Conservation (phyloP, 192 early-diverging fungal species). For the Podila clonocystis region DNA sequence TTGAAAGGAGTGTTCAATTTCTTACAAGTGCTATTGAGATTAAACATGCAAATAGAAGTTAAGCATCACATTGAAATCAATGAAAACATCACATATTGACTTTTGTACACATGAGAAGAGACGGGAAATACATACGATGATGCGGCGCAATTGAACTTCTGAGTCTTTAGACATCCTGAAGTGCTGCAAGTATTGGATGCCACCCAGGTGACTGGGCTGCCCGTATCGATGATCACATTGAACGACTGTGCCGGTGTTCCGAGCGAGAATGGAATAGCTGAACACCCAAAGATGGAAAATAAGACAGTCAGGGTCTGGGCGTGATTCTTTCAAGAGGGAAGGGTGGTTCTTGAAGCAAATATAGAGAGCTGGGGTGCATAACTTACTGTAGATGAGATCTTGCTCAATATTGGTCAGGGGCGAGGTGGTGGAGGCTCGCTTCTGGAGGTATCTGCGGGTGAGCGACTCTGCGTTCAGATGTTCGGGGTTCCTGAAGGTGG, state of each 20-base stretch:
- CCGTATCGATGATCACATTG: constrained; percentile 76
- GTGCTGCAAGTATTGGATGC: constrained; percentile 25
- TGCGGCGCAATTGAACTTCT: constrained; percentile 15
- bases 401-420: constrained; percentile 10
- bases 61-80: neutral
- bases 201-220: constrained; percentile 74
- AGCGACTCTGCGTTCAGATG: constrained; percentile 13
- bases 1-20: constrained; percentile 6
- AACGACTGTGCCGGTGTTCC: constrained; percentile 76
- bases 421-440: constrained; percentile 6
- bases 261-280: constrained; percentile 56
- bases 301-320: neutral
- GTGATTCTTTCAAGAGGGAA: neutral
- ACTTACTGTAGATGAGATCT: constrained; percentile 43
- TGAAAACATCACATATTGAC: no score
- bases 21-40: constrained; percentile 21
- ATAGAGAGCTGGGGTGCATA: neutral
- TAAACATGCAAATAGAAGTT: neutral
- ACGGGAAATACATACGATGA: constrained; percentile 14
- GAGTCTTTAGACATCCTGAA: neutral
- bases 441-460: constrained; percentile 28
- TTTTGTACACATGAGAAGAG: no score
- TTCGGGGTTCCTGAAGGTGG: constrained; percentile 2
- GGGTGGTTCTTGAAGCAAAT: neutral
- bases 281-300: neutral